These are phyloP conservation scores for Umbilicus rupestris DNA, from an alignment of 164 flowering plant species.

Conservation along the genomic window DNA sequence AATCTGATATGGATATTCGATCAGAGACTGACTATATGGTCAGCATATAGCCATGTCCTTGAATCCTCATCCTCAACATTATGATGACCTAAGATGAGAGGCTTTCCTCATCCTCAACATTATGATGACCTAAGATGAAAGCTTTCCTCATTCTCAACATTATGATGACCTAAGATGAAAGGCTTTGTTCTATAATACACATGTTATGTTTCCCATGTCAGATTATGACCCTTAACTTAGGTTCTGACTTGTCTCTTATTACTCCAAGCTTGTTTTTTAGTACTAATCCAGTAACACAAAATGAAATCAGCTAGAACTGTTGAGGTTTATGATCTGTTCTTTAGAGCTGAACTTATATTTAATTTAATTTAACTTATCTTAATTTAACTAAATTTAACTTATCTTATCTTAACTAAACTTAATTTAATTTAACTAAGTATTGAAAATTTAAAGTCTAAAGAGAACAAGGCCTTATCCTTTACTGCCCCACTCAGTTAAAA, in stretches of 20 bases:
- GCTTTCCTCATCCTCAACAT: too few relatives aligned
- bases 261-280: neutral
- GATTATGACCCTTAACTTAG: neutral
- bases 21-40: neutral
- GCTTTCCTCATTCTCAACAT: neutral
- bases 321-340: too few relatives aligned
- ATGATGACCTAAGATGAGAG: neutral
- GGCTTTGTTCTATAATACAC: neutral
- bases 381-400: too few relatives aligned
- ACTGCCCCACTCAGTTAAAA: too few relatives aligned
- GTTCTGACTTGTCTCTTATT: neutral
- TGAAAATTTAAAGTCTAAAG: too few relatives aligned
- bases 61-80: neutral
- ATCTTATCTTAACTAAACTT: too few relatives aligned
- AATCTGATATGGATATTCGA: slow-evolving; percentile 5
- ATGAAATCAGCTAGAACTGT: neutral
- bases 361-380: too few relatives aligned
- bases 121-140: too few relatives aligned
- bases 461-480: too few relatives aligned
- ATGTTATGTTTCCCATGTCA: neutral
- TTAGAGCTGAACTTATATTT: too few relatives aligned
- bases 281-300: neutral
- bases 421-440: too few relatives aligned
- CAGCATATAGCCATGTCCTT: neutral
- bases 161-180: neutral